phyloP scores from a whole-genome alignment of 345 rosid species.

The Aurinia saxatilis region DNA sequence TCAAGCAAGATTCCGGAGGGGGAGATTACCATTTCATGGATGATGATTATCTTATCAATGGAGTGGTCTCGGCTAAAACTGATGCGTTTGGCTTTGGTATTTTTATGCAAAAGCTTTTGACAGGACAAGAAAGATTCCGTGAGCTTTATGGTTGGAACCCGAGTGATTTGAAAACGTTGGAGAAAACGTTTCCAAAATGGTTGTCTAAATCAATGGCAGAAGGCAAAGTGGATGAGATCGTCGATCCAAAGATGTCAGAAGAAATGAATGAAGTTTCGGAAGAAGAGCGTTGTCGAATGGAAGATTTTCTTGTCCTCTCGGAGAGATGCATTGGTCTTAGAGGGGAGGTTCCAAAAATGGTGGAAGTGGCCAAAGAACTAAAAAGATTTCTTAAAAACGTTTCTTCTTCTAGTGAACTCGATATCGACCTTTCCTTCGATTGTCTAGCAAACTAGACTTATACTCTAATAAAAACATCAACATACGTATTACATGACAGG shows the following conservation, averaged over 20 bases:
- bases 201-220: neutral
- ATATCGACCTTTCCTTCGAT: neutral
- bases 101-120: neutral
- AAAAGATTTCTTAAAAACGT: neutral
- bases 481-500: neutral
- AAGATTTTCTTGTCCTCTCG: neutral
- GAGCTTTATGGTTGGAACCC: neutral
- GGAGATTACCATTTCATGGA: neutral
- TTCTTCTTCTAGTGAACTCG: neutral
- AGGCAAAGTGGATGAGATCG: neutral
- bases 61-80: neutral
- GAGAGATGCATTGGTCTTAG: constrained; percentile 10
- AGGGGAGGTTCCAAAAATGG: constrained; percentile 6
- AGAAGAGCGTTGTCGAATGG: neutral
- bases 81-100: neutral
- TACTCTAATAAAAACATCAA: neutral
- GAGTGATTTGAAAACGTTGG: neutral
- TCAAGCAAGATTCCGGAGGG: neutral
- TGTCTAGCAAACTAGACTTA: no score
- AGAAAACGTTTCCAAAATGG: neutral
- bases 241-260: neutral
- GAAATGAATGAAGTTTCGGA: neutral
- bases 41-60: neutral
- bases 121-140: neutral
- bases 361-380: neutral